Evolutionary conservation across 768 basidiomycete species (phyloP).

Genomic region (Pluteus cervinus): DNA sequence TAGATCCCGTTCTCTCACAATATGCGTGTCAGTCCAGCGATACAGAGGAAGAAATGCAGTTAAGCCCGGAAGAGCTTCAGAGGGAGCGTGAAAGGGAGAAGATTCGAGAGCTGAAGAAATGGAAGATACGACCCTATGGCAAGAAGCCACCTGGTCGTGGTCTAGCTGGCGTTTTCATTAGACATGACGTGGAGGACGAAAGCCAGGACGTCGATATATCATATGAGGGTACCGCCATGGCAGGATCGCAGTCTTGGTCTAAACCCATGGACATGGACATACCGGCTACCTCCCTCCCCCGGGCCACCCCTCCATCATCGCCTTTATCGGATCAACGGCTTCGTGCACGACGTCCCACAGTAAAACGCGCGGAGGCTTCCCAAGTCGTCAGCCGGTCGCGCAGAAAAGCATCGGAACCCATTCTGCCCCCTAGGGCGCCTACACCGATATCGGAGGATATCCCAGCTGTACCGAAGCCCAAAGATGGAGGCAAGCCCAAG

Average conservation of each 20-base stretch:
- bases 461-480: slow-evolving; percentile 7
- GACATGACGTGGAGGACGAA: slow-evolving; percentile 54
- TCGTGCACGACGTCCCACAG: too few species aligned
- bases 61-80: slow-evolving; percentile 34
- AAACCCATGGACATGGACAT: too few species aligned
- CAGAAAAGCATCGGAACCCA: too few species aligned
- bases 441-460: slow-evolving; percentile 5
- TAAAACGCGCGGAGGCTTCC: too few species aligned
- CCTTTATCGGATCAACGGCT: too few species aligned
- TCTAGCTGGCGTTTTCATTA: slow-evolving; percentile 41
- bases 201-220: slow-evolving; percentile 55
- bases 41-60: too few species aligned
- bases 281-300: too few species aligned
- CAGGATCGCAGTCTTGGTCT: too few species aligned
- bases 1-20: slow-evolving; percentile 41
- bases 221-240: too few species aligned
- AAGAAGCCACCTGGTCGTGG: slow-evolving; percentile 13
- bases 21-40: slow-evolving; percentile 20
- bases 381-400: too few species aligned
- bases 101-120: slow-evolving; percentile 50
- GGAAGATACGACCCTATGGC: slow-evolving; percentile 29
- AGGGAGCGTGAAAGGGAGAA: slow-evolving; percentile 44
- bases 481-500: slow-evolving; percentile 32
- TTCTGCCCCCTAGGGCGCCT: neutral
- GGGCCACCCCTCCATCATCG: too few species aligned